These are phyloP conservation scores for Populus ilicifolia DNA, from an alignment of 345 rosid genomes.

Conservation along the genomic window DNA sequence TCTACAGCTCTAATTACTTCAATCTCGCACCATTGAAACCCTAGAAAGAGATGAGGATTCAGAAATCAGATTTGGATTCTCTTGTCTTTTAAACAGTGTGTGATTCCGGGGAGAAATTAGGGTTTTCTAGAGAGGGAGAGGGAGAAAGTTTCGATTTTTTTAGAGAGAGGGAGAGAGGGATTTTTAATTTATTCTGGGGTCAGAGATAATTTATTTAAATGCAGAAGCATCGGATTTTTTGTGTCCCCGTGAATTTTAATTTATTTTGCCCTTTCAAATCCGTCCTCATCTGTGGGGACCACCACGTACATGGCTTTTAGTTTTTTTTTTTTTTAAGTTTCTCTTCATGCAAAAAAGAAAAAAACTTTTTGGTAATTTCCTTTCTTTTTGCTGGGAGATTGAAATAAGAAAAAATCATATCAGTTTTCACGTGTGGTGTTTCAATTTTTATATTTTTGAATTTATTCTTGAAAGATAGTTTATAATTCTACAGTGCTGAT, in stretches of 20 bases:
- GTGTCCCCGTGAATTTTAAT: background rate
- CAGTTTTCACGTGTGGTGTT: no score
- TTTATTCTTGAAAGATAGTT: no score
- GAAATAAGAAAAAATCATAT: background rate
- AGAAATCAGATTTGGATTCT: background rate
- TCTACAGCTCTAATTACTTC: conserved; percentile 7
- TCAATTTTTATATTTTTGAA: no score
- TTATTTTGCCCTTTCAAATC: background rate
- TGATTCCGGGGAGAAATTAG: conserved; percentile 3
- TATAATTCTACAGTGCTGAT: no score
- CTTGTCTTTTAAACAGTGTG: background rate
- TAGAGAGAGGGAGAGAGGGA: background rate
- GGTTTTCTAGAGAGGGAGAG: conserved; percentile 18
- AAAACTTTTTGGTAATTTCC: background rate
- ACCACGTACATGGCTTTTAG: background rate
- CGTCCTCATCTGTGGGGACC: background rate
- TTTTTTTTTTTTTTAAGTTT: background rate
- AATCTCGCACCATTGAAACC: conserved; percentile 36
- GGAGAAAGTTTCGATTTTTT: background rate
- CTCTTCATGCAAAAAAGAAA: background rate
- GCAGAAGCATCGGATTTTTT: background rate
- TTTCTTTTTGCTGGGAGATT: background rate
- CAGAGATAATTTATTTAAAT: background rate
- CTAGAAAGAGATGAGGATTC: conserved; percentile 3
- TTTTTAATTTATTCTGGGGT: background rate